Conservation (phyloP, 2,329 filamentous ascomycete genomes). For the Calonectria pseudoreteaudii region DNA sequence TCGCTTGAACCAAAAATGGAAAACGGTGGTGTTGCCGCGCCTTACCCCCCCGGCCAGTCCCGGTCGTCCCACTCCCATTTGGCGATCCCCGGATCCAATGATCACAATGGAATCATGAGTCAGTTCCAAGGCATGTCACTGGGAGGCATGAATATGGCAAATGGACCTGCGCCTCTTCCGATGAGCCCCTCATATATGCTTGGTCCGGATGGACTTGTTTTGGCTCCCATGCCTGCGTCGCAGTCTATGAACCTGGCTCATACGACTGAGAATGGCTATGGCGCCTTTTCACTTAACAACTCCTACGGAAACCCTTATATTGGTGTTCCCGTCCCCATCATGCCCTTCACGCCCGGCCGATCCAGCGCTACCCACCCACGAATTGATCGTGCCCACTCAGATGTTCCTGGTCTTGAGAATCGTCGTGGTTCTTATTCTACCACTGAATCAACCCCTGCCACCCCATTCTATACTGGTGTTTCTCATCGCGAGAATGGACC, state of each 20-base stretch:
- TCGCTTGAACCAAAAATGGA: slow-evolving; percentile 52
- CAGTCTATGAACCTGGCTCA: slow-evolving; percentile 52
- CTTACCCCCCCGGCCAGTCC: slow-evolving; percentile 47
- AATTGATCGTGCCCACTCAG: slow-evolving; percentile 59
- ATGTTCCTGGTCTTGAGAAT: slow-evolving; percentile 73
- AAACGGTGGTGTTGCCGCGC: slow-evolving; percentile 44
- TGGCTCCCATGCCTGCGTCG: slow-evolving; percentile 50
- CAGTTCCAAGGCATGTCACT: slow-evolving; percentile 54
- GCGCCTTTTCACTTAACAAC: slow-evolving; percentile 46
- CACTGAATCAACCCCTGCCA: slow-evolving; percentile 74
- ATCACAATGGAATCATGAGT: slow-evolving; percentile 47
- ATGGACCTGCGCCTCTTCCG: slow-evolving; percentile 47
- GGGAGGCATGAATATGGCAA: slow-evolving; percentile 49
- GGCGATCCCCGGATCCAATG: slow-evolving; percentile 44
- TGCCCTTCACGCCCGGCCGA: slow-evolving; percentile 67
- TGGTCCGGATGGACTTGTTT: slow-evolving; percentile 52
- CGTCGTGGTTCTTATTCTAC: slow-evolving; percentile 77
- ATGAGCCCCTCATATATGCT: slow-evolving; percentile 52
- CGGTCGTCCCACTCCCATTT: slow-evolving; percentile 46
- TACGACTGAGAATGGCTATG: slow-evolving; percentile 49
- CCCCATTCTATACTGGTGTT: slow-evolving; percentile 71
- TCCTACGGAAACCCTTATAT: slow-evolving; percentile 53
- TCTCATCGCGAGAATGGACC: slow-evolving; percentile 70
- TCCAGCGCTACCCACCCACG: slow-evolving; percentile 58
- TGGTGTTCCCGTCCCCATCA: slow-evolving; percentile 51